Percentiles rank a stretch among this genome's conserved stretches.
Evolutionary conservation across 2,329 filamentous ascomycete species (phyloP).

Genomic region (Alternaria arbusti): DNA sequence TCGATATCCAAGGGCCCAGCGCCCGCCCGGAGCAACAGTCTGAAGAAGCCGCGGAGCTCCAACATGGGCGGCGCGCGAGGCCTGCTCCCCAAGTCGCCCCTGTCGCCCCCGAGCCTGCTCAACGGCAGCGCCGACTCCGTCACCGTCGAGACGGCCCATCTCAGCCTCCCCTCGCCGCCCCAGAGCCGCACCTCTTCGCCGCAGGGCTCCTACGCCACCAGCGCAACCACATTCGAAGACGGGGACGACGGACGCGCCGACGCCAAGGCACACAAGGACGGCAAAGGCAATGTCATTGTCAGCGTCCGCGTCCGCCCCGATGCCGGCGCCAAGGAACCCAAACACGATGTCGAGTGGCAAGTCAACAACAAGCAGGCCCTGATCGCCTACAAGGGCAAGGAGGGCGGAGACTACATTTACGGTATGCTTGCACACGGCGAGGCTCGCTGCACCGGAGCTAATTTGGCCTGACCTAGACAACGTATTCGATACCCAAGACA

Average conservation of each 20-base stretch:
- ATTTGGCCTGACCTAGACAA: constrained; percentile 69
- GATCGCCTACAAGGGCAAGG: constrained; percentile 83
- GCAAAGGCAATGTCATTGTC: constrained; percentile 93
- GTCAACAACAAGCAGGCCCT: constrained; percentile 84
- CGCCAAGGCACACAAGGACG: constrained; percentile 63
- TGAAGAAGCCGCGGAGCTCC: constrained; percentile 58
- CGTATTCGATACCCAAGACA: constrained; percentile 91
- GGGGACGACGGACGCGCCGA: constrained; percentile 65
- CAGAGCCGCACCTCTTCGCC: constrained; percentile 92
- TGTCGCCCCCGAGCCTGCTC: constrained; percentile 72
- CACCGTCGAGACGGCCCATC: constrained; percentile 69
- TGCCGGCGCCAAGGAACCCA: constrained; percentile 66
- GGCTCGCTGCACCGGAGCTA: constrained; percentile 10
- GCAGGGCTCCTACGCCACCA: constrained; percentile 90
- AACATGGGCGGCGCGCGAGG: constrained; percentile 40
- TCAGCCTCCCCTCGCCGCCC: constrained; percentile 80
- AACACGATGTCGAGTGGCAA: constrained; percentile 84
- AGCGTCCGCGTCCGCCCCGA: constrained; percentile 94
- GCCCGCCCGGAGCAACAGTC: constrained; percentile 43
- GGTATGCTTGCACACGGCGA: constrained; percentile 63
- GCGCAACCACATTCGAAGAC: constrained; percentile 85
- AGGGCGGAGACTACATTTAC: constrained; percentile 86
- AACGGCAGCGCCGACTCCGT: constrained; percentile 81
- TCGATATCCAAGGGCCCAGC: constrained; percentile 31
- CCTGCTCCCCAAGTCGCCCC: constrained; percentile 48